Base-by-base conservation (phyloP, 192 early-diverging fungal genomes). In the Gigaspora rosea region DNA sequence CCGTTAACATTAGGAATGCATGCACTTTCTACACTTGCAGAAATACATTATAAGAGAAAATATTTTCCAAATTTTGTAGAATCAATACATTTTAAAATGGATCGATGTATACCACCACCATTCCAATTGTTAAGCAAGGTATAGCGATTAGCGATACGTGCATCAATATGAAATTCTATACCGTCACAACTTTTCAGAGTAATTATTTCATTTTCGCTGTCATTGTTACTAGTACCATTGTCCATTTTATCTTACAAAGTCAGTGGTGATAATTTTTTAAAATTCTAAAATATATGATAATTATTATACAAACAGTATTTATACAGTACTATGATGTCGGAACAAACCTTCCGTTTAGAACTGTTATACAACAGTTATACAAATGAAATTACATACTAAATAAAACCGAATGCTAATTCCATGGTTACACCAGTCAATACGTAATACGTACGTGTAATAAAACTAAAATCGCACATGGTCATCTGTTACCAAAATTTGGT, bases 111-210 rank as follows among this genome's bases (percentile, higher is more conserved):
- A 7, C 41, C 41, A 41, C 85, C 84, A 81, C 92, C 93, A 36
- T 94, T 82, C 89, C 94, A 86, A 83, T 93, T 94, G 77, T 90
- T 92, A 81, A 95, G 91, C 68, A 95, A 83, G 22, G 88, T 82
- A 58, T 92, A 93, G 79, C 91, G 91, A 73, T 85, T 82, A 22
- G 91, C 91, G 8, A 93, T 88, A 57, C 85, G 85, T 81, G 85
- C 85, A 48, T 88, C 85, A 51, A 94, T 89, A 46, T 78, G 81
- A 56, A 92, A 93, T 57, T 88, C 79, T 57, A 86, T 79, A 27
- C 79, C 81, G 78, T 94, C 92, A 5, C 89, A 92, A 36, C 90
- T 91, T 69, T 85, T 78, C 66, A 94, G 87, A 47, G 82, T 90
- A 36, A 91, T 79, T 12, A 36, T 73, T n/a, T 73, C 32, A 41